Evolutionary conservation across 176 grass and related monocot species (phyloP).

Genomic region (Oryza coarctata): DNA sequence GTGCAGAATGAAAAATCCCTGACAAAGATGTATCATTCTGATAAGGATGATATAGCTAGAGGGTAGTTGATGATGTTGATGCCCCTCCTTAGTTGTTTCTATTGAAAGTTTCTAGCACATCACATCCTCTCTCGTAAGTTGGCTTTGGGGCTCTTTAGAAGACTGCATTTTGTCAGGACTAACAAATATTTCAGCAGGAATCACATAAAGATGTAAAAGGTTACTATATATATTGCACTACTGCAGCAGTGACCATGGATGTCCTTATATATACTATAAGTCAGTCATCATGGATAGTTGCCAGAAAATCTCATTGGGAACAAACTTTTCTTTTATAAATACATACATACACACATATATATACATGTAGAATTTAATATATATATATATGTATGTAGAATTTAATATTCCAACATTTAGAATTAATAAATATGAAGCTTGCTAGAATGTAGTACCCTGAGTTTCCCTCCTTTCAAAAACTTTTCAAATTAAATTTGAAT

Average conservation of each 20-base stretch:
- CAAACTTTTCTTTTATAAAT: too few species aligned
- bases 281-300: not conserved
- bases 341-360: too few species aligned
- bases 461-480: too few species aligned
- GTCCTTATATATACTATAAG: too few species aligned
- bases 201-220: not conserved
- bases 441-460: too few species aligned
- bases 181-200: not conserved
- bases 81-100: not conserved
- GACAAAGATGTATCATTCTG: not conserved
- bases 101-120: not conserved
- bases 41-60: not conserved
- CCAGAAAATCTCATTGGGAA: not conserved
- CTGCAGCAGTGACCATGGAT: not conserved
- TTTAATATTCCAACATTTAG: too few species aligned
- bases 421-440: too few species aligned
- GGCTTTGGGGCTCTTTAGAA: not conserved
- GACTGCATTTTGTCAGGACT: not conserved
- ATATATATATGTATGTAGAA: too few species aligned
- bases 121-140: not conserved
- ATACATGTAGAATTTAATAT: too few species aligned
- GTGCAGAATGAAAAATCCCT: constrained; percentile 1
- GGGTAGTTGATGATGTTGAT: constrained; percentile 33
- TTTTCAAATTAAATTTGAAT: too few species aligned
- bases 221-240: not conserved